Evolutionary conservation across 495 filamentous ascomycete species (phyloP), one percentile per base, ranked within the genome.

Genomic region (Sporormia fimetaria): DNA sequence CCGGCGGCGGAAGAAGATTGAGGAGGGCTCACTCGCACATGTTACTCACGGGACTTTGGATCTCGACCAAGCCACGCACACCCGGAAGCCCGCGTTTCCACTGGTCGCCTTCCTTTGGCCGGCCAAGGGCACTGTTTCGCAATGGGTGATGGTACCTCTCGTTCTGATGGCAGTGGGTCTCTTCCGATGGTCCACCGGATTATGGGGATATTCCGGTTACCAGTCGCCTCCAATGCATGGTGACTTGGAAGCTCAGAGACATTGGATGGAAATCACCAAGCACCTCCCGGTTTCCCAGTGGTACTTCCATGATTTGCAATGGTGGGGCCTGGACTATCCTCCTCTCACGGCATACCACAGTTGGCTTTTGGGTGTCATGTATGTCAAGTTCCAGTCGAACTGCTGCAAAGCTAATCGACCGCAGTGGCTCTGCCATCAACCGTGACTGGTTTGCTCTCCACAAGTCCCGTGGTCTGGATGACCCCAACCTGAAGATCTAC

Each of bases 321-420:
- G 92, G 76, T 98, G 90, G 90, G 90, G 90, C 0, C 70, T 98
- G 41, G 90, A 98, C 57, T 98, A 98, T 58, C 90, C 90, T 28
- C 90, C 90, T 22, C 73, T 98, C 67, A 96, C 90, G 11, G 90
- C 90, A 34, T 95, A 96, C 59, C 90, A 98, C 60, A 94, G 86
- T 67, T 95, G 87, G 90, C 56, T 90, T 7, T 62, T 88, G 40
- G 90, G 90, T 21, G 84, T 81, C 56, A 78, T 95, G 78, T 81
- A 64, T 22, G 61, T 42, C n/a, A 9, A 9, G 12, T 41, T 9
- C 21, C 18, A 24, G 4, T 15, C 7, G 26, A 12, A 38, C 11
- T 37, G 3, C 7, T 22, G 20, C 34, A 11, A 60, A 37, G 59
- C 55, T 58, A 20, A 26, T 25, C 12, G 12, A n/a, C 10, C 14